A percentile compares a stretch with the other conserved stretches of the same genome.
These are phyloP conservation scores for Suhomyces sp. DNA, from an alignment of 805 yeast species.

Conservation along the genomic window DNA sequence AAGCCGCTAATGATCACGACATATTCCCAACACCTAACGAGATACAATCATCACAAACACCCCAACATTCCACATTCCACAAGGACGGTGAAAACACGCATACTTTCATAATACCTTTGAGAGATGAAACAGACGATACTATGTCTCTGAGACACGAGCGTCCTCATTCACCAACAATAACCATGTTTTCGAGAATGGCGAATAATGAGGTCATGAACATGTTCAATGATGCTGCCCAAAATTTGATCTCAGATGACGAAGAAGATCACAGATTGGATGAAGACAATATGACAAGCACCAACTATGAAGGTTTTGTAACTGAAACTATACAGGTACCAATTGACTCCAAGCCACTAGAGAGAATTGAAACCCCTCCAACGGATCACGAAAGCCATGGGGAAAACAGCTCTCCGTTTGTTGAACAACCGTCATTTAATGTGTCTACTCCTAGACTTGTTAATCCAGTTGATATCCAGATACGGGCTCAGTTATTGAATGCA, in stretches of 20 bases:
- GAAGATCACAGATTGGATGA: constrained; percentile 20
- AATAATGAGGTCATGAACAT: constrained; percentile 69
- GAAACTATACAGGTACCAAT: constrained; percentile 35
- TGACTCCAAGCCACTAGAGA: constrained; percentile 5
- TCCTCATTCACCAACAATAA: constrained; percentile 73
- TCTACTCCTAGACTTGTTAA: constrained; percentile 12
- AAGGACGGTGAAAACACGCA: background rate
- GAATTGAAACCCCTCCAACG: constrained; percentile 27
- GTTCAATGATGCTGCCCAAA: constrained; percentile 59
- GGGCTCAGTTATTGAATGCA: constrained; percentile 36
- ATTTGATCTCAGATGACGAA: constrained; percentile 31
- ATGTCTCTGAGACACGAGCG: constrained; percentile 12
- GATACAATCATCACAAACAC: too few relatives aligned
- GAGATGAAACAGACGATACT: constrained; percentile 31
- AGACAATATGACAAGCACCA: constrained; percentile 27
- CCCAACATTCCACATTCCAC: too few relatives aligned
- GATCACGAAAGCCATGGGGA: constrained; percentile 24
- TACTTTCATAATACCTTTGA: constrained; percentile 43
- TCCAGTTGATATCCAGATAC: constrained; percentile 48
- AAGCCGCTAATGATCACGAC: background rate
- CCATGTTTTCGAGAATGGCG: constrained; percentile 73
- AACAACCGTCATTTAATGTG: constrained; percentile 20
- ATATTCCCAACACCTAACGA: too few relatives aligned
- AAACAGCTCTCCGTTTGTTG: constrained; percentile 51
- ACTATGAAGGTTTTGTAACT: constrained; percentile 48